phyloP scores from a whole-genome alignment of 257 asterid species.

The Solanum clarkiae region DNA sequence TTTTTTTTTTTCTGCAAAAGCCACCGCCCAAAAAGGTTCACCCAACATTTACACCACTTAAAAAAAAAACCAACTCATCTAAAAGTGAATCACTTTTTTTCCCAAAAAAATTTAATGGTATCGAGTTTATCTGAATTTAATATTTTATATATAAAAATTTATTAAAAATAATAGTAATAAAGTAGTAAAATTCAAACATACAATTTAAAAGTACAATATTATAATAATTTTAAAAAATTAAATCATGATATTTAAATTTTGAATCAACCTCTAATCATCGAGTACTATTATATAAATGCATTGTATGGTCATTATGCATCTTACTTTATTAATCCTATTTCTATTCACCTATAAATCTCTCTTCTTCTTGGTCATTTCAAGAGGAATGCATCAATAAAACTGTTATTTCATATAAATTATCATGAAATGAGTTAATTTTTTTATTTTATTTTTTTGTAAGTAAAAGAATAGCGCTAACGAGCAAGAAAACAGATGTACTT shows the following conservation, averaged over 20 bases:
- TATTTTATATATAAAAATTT: not conserved
- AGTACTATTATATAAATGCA: not conserved
- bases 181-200: not conserved
- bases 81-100: not conserved
- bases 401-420: not conserved
- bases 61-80: not conserved
- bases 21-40: constrained; percentile 14
- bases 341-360: not conserved
- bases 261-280: not conserved
- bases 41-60: constrained; percentile 3
- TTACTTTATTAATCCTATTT: not conserved
- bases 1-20: not conserved
- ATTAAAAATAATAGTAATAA: not conserved
- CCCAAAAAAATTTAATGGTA: not conserved
- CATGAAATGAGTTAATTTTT: not conserved
- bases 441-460: not conserved
- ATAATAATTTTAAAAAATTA: not conserved
- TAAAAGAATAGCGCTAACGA: not conserved
- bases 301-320: not conserved
- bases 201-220: not conserved
- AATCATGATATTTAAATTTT: not conserved
- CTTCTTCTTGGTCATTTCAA: not conserved
- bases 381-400: not conserved
- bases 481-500: not conserved
- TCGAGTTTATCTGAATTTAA: not conserved